A percentile compares a stretch with the other conserved stretches of the same genome.
These are phyloP conservation scores for Carallia pectinifolia DNA, from an alignment of 345 rosid species.

Conservation along the genomic window DNA sequence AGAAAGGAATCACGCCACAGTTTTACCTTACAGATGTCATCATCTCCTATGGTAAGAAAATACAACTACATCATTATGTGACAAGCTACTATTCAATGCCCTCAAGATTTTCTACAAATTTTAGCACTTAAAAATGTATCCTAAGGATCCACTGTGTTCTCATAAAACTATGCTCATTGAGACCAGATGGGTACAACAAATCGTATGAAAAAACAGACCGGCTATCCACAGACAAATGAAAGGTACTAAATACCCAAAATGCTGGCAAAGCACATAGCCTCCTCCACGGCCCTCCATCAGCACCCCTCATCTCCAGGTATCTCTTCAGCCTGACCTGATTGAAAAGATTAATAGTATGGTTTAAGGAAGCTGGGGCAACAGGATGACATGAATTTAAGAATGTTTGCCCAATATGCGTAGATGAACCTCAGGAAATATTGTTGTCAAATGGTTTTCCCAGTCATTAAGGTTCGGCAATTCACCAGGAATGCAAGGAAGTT, in stretches of 20 bases:
- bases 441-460: constrained; percentile 97
- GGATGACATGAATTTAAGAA: background rate
- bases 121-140: too few relatives aligned
- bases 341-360: constrained; percentile 10
- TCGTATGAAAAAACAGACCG: background rate
- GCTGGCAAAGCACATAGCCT: constrained; percentile 94
- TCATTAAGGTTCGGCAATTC: constrained; percentile 88
- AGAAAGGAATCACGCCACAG: background rate
- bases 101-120: too few relatives aligned
- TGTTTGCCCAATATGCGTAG: constrained; percentile 12
- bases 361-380: constrained; percentile 17
- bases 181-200: constrained; percentile 6
- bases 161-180: constrained; percentile 3
- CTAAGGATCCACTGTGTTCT: background rate
- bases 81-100: too few relatives aligned
- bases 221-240: constrained; percentile 14
- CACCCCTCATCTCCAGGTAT: constrained; percentile 99
- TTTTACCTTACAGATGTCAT: too few relatives aligned
- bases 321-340: constrained; percentile 90
- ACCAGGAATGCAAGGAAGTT: constrained; percentile 90
- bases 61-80: too few relatives aligned
- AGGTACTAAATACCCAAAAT: constrained; percentile 68
- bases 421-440: constrained; percentile 94
- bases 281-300: constrained; percentile 99
- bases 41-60: too few relatives aligned